Percentiles rank a stretch among this genome's conserved stretches.
Evolutionary conservation across 495 filamentous ascomycete genomes (phyloP).

Genomic region (Hypoxylon lienhwacheense): DNA sequence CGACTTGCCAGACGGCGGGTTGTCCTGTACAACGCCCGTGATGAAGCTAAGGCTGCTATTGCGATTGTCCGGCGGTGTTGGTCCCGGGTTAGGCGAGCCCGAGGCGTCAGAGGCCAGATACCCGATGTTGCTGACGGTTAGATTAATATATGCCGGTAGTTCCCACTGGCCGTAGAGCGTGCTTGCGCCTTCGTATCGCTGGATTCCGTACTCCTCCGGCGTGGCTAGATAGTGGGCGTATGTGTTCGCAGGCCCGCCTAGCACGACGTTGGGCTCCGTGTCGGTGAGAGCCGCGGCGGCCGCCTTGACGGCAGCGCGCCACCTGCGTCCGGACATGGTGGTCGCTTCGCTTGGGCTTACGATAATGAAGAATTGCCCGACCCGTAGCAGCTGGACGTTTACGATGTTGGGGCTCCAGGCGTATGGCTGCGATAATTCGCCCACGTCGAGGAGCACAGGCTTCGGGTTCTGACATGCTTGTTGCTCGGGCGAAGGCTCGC

Average conservation of each 20-base stretch:
- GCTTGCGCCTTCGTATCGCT: constrained; percentile 93
- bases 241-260: constrained; percentile 89
- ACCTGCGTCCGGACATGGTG: constrained; percentile 92
- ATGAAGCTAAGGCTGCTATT: constrained; percentile 77
- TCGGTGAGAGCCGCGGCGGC: constrained; percentile 44
- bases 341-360: constrained; percentile 85
- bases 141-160: constrained; percentile 82
- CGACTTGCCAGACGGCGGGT: constrained; percentile 60
- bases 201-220: constrained; percentile 83
- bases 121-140: constrained; percentile 69
- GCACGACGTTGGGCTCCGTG: constrained; percentile 57
- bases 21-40: constrained; percentile 75
- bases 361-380: constrained; percentile 87
- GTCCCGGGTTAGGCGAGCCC: constrained; percentile 57
- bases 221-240: constrained; percentile 94
- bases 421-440: constrained; percentile 76
- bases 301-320: constrained; percentile 72
- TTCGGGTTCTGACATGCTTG: constrained; percentile 79
- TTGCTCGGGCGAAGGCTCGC: constrained; percentile 70
- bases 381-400: constrained; percentile 86
- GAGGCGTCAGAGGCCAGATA: constrained; percentile 62
- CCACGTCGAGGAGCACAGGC: constrained; percentile 86
- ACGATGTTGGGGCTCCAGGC: constrained; percentile 90
- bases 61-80: constrained; percentile 77
- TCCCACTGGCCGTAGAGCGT: constrained; percentile 89